Conservation (phyloP, 1,284 basidiomycete species). For the Austroboletus novae-zelandiae region DNA sequence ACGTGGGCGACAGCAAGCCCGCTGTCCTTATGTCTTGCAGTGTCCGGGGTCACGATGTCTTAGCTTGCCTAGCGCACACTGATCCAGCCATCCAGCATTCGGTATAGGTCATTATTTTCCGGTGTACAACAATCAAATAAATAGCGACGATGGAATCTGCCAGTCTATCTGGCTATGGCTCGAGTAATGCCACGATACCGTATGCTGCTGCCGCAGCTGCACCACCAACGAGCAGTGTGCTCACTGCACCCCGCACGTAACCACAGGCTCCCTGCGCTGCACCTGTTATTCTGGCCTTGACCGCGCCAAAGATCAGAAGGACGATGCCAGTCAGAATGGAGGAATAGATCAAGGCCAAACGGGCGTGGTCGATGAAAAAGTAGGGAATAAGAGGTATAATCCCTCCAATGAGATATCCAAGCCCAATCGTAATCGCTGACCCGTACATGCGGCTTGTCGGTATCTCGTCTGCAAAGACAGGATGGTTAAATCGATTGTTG, state of each 20-base stretch:
- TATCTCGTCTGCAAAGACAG: conserved; percentile 66
- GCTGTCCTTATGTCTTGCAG: conserved; percentile 4
- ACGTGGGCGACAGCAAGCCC: conserved; percentile 3
- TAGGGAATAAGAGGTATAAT: conserved; percentile 89
- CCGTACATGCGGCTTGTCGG: conserved; percentile 68
- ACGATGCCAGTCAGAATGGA: conserved; percentile 79
- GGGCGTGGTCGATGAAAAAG: conserved; percentile 74
- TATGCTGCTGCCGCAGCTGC: conserved; percentile 88
- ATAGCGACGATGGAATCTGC: too few species aligned
- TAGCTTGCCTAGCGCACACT: too few species aligned
- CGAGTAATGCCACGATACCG: conserved; percentile 78
- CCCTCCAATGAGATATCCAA: conserved; percentile 84
- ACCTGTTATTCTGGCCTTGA: conserved; percentile 89
- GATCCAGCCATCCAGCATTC: too few species aligned
- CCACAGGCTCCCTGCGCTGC: conserved; percentile 56
- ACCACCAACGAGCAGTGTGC: conserved; percentile 89
- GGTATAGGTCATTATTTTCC: too few species aligned
- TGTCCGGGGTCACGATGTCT: conserved; percentile 21
- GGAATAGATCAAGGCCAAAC: conserved; percentile 70
- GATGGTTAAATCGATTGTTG: neutral
- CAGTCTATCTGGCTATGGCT: conserved; percentile 30
- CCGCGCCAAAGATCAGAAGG: conserved; percentile 85
- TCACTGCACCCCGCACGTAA: conserved; percentile 83
- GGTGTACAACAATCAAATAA: too few species aligned
- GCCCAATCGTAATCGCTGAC: conserved; percentile 91